phyloP scores from a whole-genome alignment of 176 grass and related monocot genomes.

The Sorghum bicolor region Sorghum_bicolor_NCBIv3 NC_012870.2:71995001-71995500 shows the following conservation, averaged over 20 bases:
- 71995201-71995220: background rate
- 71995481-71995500: background rate
- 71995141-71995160: background rate
- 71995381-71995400: background rate
- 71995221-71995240: background rate
- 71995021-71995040: slow-evolving; percentile 23
- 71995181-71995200: background rate
- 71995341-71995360: background rate
- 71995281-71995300: background rate
- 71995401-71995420: background rate
- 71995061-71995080: slow-evolving; percentile 2
- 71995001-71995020: background rate
- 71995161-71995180: background rate
- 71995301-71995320: slow-evolving; percentile 16
- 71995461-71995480: slow-evolving; percentile 1
- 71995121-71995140: background rate
- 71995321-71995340: background rate
- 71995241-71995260: slow-evolving; percentile 20
- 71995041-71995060: slow-evolving; percentile 20
- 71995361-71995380: background rate
- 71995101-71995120: background rate
- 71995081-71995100: slow-evolving; percentile 24
- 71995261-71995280: background rate
- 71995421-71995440: background rate
- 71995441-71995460: background rate